Evolutionary conservation across 371 early-diverging fungal genomes (phyloP), one percentile per base, ranked within the genome.

Genomic region (Haplosporangium sp.): DNA sequence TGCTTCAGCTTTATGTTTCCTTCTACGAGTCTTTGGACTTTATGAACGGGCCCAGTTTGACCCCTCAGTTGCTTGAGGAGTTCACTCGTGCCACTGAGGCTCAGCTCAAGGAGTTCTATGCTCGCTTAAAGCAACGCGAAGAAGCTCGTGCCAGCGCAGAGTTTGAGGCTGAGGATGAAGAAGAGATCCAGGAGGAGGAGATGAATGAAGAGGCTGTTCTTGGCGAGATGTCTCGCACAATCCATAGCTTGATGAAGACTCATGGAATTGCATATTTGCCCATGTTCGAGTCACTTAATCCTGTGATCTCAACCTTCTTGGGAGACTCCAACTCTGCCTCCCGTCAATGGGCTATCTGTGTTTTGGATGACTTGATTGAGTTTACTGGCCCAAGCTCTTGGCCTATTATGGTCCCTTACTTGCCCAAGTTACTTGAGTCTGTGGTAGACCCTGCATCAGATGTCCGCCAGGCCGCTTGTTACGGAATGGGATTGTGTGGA

Each of bases 381-480:
- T 96, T 89, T 76, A 88, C 92, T 39, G 96, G 96, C 0, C 92
- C 94, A 7, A 88, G 85, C 27, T 94, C 96, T 34, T 90, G 85
- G 84, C 83, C 86, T 59, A 95, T 93, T 77, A 89, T 91, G 55
- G 86, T 82, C 37, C 90, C 90, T 72, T 96, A 97, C 85, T 85
- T 93, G 74, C 88, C 88, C 61, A 82, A 79, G 60, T 84, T 94
- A 84, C 74, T 94, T 17, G 84, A 86, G 69, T 87, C 92, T 13
- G 67, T 96, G 4, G 74, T 86, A n/a, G 93, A 92, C 66, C 77
- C 88, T 44, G 86, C 72, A n/a, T 64, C 85, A 0, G 94, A 96
- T 70, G 91, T 97, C 39, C 92, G 96, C 42, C 98, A 98, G 87
- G 93, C 97, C 11, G 94, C 96, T 34, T 93, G 95, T 15, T 98